phyloP scores from a whole-genome alignment of 2,329 filamentous ascomycete species.

The Torrubiella hemipterigena region DNA sequence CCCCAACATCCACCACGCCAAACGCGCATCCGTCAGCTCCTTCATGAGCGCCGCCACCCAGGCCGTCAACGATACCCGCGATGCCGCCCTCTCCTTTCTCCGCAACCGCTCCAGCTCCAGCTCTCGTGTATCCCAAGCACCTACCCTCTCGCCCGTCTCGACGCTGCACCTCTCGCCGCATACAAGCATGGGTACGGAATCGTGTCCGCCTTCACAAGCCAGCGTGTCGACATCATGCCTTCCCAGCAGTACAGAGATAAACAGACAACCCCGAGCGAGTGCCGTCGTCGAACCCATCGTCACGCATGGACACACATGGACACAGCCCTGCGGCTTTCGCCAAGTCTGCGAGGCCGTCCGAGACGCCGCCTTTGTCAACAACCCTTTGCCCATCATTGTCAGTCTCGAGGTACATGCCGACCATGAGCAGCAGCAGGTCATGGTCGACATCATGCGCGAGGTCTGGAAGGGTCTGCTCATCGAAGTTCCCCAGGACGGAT shows the following conservation, averaged over 20 bases:
- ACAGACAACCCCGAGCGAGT: no score
- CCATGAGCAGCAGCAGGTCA: constrained; percentile 71
- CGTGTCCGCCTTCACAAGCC: no score
- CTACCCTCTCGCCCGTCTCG: no score
- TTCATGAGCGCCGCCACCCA: constrained; percentile 25
- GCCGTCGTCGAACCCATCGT: constrained; percentile 70
- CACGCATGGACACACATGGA: constrained; percentile 73
- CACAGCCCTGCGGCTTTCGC: constrained; percentile 74
- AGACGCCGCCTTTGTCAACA: constrained; percentile 65
- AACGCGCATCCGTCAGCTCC: constrained; percentile 32
- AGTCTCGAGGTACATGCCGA: constrained; percentile 86
- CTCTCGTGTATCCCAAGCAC: constrained; percentile 28
- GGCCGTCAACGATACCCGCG: constrained; percentile 19
- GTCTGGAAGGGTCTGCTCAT: constrained; percentile 71
- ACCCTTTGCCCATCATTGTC: constrained; percentile 73
- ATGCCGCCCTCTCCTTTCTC: constrained; percentile 14
- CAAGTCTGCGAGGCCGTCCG: constrained; percentile 73
- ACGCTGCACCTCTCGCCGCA: constrained; percentile 14
- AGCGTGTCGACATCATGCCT: no score
- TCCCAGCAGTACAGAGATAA: no score
- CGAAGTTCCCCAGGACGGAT: constrained; percentile 38
- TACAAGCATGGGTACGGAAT: constrained; percentile 22
- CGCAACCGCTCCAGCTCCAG: constrained; percentile 16
- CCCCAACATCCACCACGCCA: constrained; percentile 29
- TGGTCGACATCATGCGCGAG: constrained; percentile 89